Evolutionary conservation across 2,329 filamentous ascomycete species (phyloP).

Genomic region (Harringtonia aguacate): DNA sequence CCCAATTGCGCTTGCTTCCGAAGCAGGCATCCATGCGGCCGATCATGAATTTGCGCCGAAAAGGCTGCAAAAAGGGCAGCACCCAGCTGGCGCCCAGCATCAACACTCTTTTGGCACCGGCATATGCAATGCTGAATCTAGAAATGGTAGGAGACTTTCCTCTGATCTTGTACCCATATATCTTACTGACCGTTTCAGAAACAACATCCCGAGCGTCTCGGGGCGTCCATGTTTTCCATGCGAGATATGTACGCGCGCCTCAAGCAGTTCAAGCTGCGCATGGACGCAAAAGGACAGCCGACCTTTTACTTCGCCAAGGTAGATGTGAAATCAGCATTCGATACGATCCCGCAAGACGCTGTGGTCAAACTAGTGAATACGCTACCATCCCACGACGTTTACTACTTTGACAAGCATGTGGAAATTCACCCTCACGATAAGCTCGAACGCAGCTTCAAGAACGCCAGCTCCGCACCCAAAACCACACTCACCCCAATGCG

Average conservation of each 20-base stretch:
- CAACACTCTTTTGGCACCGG: constrained; percentile 53
- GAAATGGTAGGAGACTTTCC: constrained; percentile 49
- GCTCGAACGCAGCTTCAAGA: neutral
- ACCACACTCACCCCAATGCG: constrained; percentile 17
- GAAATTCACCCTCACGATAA: constrained; percentile 37
- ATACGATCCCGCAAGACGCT: constrained; percentile 79
- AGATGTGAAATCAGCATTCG: constrained; percentile 86
- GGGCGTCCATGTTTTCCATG: constrained; percentile 70
- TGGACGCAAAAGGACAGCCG: constrained; percentile 24
- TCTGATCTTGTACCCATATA: neutral
- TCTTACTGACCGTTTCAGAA: neutral
- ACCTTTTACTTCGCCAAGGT: constrained; percentile 81
- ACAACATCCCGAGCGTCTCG: constrained; percentile 49
- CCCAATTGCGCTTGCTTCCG: constrained; percentile 70
- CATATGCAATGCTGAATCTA: constrained; percentile 65
- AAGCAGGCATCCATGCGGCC: constrained; percentile 68
- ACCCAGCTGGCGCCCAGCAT: constrained; percentile 53
- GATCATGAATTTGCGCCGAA: constrained; percentile 75
- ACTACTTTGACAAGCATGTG: constrained; percentile 63
- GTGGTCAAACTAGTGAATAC: constrained; percentile 56
- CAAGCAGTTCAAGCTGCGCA: constrained; percentile 51
- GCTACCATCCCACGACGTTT: constrained; percentile 46
- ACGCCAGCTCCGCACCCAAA: too few species aligned
- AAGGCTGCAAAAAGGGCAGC: constrained; percentile 39
- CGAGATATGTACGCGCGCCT: constrained; percentile 68